These are phyloP conservation scores for Kandelia obovata DNA, from an alignment of 345 rosid genomes.

Conservation along the genomic window DNA sequence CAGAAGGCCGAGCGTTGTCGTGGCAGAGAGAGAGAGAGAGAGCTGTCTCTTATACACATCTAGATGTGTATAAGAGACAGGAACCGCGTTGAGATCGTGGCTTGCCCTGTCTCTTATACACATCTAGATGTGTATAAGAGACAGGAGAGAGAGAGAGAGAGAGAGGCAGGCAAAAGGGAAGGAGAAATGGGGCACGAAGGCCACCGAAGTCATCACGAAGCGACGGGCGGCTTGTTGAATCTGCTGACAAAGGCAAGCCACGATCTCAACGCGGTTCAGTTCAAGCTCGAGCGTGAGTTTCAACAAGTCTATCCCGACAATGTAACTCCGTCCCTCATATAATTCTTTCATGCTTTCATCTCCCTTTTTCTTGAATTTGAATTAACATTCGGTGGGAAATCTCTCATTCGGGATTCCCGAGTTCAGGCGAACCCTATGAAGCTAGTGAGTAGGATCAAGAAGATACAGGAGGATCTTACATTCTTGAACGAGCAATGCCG, in stretches of 20 bases:
- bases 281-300: constrained; percentile 76
- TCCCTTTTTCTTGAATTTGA: neutral
- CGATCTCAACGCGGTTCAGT: constrained; percentile 61
- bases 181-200: constrained; percentile 13
- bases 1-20: too few relatives aligned
- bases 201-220: constrained; percentile 13
- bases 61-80: too few relatives aligned
- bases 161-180: neutral
- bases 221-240: constrained; percentile 40
- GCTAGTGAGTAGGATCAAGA: constrained; percentile 68
- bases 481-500: constrained; percentile 67
- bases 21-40: neutral
- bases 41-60: too few relatives aligned
- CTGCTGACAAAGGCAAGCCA: constrained; percentile 61
- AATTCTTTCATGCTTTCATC: neutral
- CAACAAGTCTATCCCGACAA: constrained; percentile 70
- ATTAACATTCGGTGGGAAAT: neutral
- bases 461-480: constrained; percentile 66
- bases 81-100: too few relatives aligned
- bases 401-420: too few relatives aligned
- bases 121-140: too few relatives aligned
- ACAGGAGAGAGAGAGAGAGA: neutral
- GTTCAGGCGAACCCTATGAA: constrained; percentile 80
- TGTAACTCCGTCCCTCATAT: constrained; percentile 29
- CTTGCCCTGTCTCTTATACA: too few relatives aligned